Evolutionary conservation across 768 basidiomycete genomes (phyloP).

Genomic region (Tricholoma flavovirens): DNA sequence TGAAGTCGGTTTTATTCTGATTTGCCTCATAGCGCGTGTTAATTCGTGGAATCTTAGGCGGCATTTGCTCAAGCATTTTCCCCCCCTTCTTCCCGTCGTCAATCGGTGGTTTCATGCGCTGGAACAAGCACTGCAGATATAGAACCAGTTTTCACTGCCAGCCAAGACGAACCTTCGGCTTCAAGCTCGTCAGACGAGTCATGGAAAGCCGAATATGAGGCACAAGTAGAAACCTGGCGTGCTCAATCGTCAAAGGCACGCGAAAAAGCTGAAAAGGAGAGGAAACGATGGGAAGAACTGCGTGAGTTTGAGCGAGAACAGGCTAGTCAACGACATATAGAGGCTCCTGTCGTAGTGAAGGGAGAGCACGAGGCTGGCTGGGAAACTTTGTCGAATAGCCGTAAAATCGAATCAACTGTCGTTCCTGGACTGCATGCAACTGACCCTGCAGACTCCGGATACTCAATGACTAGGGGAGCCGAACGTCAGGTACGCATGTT

Average conservation of each 20-base stretch:
- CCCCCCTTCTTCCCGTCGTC: slow-evolving; percentile 23
- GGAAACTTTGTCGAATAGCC: slow-evolving; percentile 30
- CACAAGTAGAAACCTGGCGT: slow-evolving; percentile 66
- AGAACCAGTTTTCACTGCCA: not conserved
- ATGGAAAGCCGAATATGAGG: slow-evolving; percentile 68
- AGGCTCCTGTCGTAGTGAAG: slow-evolving; percentile 10
- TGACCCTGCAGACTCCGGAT: slow-evolving; percentile 34
- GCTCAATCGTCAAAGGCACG: slow-evolving; percentile 66
- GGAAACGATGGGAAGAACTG: slow-evolving; percentile 64
- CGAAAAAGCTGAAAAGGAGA: slow-evolving; percentile 68
- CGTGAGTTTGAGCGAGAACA: slow-evolving; percentile 49
- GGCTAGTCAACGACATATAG: slow-evolving; percentile 33
- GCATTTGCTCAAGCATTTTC: slow-evolving; percentile 27
- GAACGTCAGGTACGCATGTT: slow-evolving; percentile 23
- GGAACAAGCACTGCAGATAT: not conserved
- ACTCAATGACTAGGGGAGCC: slow-evolving; percentile 34
- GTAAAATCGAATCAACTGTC: slow-evolving; percentile 16
- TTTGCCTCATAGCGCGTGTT: not conserved
- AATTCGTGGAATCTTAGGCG: slow-evolving; percentile 14
- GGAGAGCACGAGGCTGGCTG: slow-evolving; percentile 25
- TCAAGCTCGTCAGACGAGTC: slow-evolving; percentile 31
- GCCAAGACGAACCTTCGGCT: slow-evolving; percentile 6
- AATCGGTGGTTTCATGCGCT: slow-evolving; percentile 10
- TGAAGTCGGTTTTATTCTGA: slow-evolving; percentile 9
- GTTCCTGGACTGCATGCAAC: slow-evolving; percentile 21